phyloP scores from a whole-genome alignment of 306 rosid species.

The Malus orientalis region DNA sequence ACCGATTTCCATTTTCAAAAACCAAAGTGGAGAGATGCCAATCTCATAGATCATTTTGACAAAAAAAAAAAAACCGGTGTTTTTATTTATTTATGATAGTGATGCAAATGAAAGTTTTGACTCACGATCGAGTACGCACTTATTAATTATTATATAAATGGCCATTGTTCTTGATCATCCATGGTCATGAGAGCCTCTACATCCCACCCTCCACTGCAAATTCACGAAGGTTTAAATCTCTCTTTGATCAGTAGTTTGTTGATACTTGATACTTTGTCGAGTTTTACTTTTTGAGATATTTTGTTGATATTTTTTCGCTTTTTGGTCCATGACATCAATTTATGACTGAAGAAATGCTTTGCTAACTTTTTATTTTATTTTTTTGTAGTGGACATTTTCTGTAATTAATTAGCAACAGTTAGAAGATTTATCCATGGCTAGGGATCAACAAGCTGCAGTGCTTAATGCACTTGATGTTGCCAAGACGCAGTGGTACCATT shows the following conservation, averaged over 20 bases:
- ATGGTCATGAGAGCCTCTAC: not conserved
- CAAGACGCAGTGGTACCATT: not conserved
- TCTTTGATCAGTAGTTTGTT: no score
- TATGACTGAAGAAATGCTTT: no score
- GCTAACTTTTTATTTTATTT: not conserved
- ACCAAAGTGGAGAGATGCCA: not conserved
- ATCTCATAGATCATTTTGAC: not conserved
- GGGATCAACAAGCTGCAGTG: not conserved
- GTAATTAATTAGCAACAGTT: not conserved
- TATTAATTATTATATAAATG: not conserved
- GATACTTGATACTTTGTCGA: no score
- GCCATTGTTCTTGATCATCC: not conserved
- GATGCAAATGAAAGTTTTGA: not conserved
- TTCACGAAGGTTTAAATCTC: not conserved
- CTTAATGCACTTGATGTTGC: conserved; percentile 4
- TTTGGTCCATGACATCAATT: no score
- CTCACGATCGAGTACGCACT: not conserved
- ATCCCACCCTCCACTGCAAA: not conserved
- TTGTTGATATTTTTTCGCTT: no score
- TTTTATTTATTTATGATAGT: not conserved
- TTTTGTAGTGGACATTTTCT: not conserved
- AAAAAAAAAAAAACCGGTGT: no score
- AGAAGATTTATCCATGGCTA: not conserved
- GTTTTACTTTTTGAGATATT: no score
- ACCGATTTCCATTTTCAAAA: no score